Conservation (phyloP, 441 rosid genomes). For the Aquilaria agallochum region DNA sequence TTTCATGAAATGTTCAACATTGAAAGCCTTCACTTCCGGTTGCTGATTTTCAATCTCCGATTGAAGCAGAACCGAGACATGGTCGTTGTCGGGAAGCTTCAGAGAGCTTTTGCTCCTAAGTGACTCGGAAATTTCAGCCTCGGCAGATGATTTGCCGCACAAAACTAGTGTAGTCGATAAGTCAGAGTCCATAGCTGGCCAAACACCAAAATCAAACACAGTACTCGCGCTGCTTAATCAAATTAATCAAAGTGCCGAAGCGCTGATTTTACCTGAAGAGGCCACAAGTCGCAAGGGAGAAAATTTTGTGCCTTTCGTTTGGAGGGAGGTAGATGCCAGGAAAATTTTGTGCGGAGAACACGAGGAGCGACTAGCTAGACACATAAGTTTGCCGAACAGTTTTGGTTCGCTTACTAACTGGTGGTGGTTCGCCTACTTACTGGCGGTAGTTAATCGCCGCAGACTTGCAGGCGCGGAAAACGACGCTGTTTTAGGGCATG, state of each 20-base stretch:
- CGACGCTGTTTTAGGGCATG: too few relatives aligned
- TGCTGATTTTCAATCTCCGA: slow-evolving; percentile 37
- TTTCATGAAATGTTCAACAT: slow-evolving; percentile 35
- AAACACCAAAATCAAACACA: slow-evolving; percentile 8
- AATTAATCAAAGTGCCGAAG: background rate
- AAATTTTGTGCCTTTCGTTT: background rate
- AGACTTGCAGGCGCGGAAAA: too few relatives aligned
- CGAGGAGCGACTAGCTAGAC: background rate
- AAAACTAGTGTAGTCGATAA: slow-evolving; percentile 42
- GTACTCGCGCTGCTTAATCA: background rate
- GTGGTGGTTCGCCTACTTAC: too few relatives aligned
- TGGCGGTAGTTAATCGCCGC: too few relatives aligned
- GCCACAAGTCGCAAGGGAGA: slow-evolving; percentile 17
- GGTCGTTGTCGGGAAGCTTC: slow-evolving; percentile 40
- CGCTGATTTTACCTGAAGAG: slow-evolving; percentile 20
- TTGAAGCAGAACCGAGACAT: slow-evolving; percentile 33
- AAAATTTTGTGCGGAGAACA: slow-evolving; percentile 10
- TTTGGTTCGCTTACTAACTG: too few relatives aligned
- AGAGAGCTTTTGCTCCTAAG: slow-evolving; percentile 40
- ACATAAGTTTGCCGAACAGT: too few relatives aligned
- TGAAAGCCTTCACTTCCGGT: slow-evolving; percentile 25
- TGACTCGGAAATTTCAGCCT: slow-evolving; percentile 42
- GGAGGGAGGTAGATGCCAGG: slow-evolving; percentile 16
- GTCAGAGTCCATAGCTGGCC: slow-evolving; percentile 47
- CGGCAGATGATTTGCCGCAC: slow-evolving; percentile 59